These are phyloP conservation scores for Colletotrichum magnum DNA, from an alignment of 2,329 filamentous ascomycete species.

Conservation along the genomic window DNA sequence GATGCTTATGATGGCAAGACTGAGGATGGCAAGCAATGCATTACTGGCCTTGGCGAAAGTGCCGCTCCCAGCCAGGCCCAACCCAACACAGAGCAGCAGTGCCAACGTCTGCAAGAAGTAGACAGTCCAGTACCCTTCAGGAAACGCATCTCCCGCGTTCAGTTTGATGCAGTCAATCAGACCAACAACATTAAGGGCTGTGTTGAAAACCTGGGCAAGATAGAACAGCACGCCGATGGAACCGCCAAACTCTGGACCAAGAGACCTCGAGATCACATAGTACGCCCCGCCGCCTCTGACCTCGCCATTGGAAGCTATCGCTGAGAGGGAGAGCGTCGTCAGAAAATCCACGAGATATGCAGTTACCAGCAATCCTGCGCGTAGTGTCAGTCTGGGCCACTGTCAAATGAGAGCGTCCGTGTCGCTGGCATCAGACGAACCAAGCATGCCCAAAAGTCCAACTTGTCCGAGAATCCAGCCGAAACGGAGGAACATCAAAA, in stretches of 20 bases:
- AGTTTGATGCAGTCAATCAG: slow-evolving; percentile 85
- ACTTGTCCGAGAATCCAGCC: slow-evolving; percentile 86
- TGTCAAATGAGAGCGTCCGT: slow-evolving; percentile 16
- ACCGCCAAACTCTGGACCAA: slow-evolving; percentile 90
- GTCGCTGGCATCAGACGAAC: slow-evolving; percentile 58
- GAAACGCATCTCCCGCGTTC: slow-evolving; percentile 78
- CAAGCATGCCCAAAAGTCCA: slow-evolving; percentile 84
- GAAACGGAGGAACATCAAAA: slow-evolving; percentile 93
- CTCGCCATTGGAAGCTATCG: slow-evolving; percentile 91
- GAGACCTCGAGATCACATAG: slow-evolving; percentile 87
- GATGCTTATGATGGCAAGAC: slow-evolving; percentile 84
- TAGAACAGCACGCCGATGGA: slow-evolving; percentile 92
- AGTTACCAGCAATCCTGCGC: slow-evolving; percentile 76
- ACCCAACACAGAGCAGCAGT: slow-evolving; percentile 77
- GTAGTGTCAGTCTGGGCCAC: slow-evolving; percentile 41
- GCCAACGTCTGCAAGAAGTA: slow-evolving; percentile 83
- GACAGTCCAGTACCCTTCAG: slow-evolving; percentile 80
- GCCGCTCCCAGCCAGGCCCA: slow-evolving; percentile 85
- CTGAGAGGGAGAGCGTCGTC: slow-evolving; percentile 87
- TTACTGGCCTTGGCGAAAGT: slow-evolving; percentile 88
- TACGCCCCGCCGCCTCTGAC: slow-evolving; percentile 91
- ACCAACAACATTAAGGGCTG: slow-evolving; percentile 88
- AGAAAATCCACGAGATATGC: slow-evolving; percentile 89
- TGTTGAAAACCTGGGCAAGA: slow-evolving; percentile 89
- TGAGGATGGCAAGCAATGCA: slow-evolving; percentile 78